Evolutionary conservation across 23 red algal species (phyloP).

Genomic region (Pyropia yezoensis): DNA sequence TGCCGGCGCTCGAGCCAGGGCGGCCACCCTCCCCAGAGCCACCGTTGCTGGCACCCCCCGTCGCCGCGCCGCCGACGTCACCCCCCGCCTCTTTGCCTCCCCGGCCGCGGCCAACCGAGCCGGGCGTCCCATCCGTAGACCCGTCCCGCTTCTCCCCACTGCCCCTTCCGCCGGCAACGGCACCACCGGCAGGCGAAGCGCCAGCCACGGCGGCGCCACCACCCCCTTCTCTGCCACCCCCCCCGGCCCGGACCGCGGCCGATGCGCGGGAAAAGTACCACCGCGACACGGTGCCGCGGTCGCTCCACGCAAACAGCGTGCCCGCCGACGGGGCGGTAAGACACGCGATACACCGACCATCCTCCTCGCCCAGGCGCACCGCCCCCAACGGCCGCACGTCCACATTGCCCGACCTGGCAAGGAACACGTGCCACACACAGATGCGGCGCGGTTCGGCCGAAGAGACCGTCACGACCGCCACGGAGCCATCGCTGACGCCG

Average conservation of each 20-base stretch:
- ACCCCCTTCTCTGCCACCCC: constrained; percentile 4
- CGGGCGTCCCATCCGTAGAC: too few relatives aligned
- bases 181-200: too few relatives aligned
- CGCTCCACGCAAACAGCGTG: constrained; percentile 36
- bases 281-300: constrained; percentile 17
- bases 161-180: too few relatives aligned
- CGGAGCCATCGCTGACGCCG: constrained; percentile 16
- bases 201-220: constrained; percentile 7
- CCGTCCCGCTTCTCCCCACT: too few relatives aligned
- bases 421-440: constrained; percentile 44
- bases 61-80: too few relatives aligned
- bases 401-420: constrained; percentile 3
- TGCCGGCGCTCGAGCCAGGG: too few relatives aligned
- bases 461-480: constrained; percentile 39
- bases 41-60: too few relatives aligned
- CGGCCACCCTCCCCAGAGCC: too few relatives aligned
- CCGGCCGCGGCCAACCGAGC: too few relatives aligned
- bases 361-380: constrained; percentile 15
- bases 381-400: constrained; percentile 12
- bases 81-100: too few relatives aligned
- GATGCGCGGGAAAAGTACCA: constrained; percentile 17
- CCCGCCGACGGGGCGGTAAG: constrained; percentile 25
- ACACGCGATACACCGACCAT: constrained; percentile 28
- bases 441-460: constrained; percentile 19
- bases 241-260: not conserved